Conservation (phyloP, 257 asterid genomes). For the Nicotiana paniculata region DNA sequence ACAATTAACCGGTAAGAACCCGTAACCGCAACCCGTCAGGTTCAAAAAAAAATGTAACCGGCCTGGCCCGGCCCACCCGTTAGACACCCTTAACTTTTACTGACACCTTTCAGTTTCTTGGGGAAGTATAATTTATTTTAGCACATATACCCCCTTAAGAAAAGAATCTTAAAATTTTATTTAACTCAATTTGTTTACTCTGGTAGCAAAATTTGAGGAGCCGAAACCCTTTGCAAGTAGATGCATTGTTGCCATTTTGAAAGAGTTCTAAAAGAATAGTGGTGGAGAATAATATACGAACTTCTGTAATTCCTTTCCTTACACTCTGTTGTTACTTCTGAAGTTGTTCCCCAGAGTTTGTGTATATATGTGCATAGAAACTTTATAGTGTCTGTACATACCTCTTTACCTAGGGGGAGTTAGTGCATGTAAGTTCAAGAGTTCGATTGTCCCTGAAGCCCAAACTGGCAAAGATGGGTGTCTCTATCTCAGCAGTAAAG, state of each 20-base stretch:
- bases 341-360: neutral
- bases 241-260: neutral
- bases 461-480: neutral
- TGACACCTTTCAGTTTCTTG: neutral
- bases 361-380: neutral
- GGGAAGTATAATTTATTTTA: neutral
- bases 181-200: neutral
- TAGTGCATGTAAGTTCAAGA: neutral
- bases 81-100: too few relatives aligned
- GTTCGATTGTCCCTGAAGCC: neutral
- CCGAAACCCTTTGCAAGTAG: neutral
- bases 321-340: neutral
- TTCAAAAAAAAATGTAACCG: too few relatives aligned
- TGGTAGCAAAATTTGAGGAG: neutral
- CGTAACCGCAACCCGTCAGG: too few relatives aligned
- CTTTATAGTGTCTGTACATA: neutral
- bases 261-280: neutral
- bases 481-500: neutral
- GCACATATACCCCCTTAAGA: neutral
- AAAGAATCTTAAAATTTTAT: neutral
- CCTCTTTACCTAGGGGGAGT: neutral
- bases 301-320: neutral
- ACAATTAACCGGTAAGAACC: too few relatives aligned
- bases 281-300: neutral
- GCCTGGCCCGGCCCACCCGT: too few relatives aligned